Base-by-base conservation (phyloP, 1,284 basidiomycete genomes). In the Volvariella surrecta region DNA sequence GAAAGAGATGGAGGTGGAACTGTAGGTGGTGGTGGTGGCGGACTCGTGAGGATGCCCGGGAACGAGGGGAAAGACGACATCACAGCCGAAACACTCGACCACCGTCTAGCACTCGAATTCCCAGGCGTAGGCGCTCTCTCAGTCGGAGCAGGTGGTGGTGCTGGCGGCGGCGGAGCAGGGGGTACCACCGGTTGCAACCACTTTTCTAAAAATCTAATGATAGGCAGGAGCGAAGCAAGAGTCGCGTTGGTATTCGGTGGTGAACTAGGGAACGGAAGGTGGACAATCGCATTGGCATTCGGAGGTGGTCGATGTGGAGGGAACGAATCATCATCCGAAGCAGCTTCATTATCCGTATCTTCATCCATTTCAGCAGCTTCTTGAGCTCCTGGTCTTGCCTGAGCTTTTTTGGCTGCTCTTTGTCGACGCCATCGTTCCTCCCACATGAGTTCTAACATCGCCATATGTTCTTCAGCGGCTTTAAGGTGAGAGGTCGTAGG, bases 381-480 rank as follows among this genome's bases (percentile, higher is more conserved):
- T n/a, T n/a, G n/a, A 19, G 28, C 17, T 13, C 42, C 37, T 42
- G 35, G 44, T 37, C 48, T 48, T 18, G 22, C 44, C 48, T 58
- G 52, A 44, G 51, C 45, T 32, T 56, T 49, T 44, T 49, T 49
- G 43, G 20, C 43, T 31, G 32, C 42, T 46, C 43, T 37, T 15
- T 15, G 16, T 39, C 21, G 16, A 34, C 40, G 48, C 49, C 66
- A 69, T 32, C 66, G 54, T 39, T 74, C 72, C 2, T 60, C 62
- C 84, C 79, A 88, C 56, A 70, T 62, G 38, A 66, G 67, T 50
- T 86, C 86, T 52, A 82, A 61, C 56, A 66, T 71, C 45, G 58
- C 66, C n/a, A 85, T 56, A 57, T 82, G 82, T 48, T 82, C 81
- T 57, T 89, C 84, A 2, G 79, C 82, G 2, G 77, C 78, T 39